Conservation (phyloP, 2,329 filamentous ascomycete genomes). For the Xylaria sp. region DNA sequence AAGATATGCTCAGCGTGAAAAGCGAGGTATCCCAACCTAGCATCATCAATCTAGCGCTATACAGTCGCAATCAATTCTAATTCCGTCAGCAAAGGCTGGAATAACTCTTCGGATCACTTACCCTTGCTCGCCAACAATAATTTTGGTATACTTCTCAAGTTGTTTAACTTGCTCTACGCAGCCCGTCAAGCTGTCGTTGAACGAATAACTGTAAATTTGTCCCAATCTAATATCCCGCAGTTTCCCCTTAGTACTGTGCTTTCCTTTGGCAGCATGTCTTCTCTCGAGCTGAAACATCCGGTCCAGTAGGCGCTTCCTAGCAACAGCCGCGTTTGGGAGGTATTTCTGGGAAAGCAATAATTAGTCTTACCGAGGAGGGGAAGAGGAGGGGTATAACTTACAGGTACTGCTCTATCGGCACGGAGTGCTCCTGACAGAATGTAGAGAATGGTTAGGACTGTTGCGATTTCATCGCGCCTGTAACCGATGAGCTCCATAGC, state of each 20-base stretch:
- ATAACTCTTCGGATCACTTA: neutral
- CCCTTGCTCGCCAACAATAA: slow-evolving; percentile 66
- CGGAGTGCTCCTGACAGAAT: slow-evolving; percentile 66
- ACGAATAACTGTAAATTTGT: slow-evolving; percentile 67
- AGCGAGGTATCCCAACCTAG: neutral
- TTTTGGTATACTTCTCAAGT: slow-evolving; percentile 66
- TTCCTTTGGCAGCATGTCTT: slow-evolving; percentile 47
- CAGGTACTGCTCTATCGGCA: slow-evolving; percentile 60
- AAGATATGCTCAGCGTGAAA: neutral
- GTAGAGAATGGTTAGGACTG: slow-evolving; percentile 67
- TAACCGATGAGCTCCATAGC: slow-evolving; percentile 60
- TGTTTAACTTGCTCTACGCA: slow-evolving; percentile 65
- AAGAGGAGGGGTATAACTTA: slow-evolving; percentile 43
- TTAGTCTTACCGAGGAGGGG: slow-evolving; percentile 9
- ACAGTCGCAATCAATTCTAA: slow-evolving; percentile 51
- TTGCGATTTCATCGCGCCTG: slow-evolving; percentile 66
- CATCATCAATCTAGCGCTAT: neutral
- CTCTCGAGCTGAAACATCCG: slow-evolving; percentile 61
- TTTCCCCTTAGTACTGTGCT: slow-evolving; percentile 42
- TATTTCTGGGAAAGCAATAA: slow-evolving; percentile 54
- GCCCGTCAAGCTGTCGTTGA: slow-evolving; percentile 63
- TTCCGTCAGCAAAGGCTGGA: slow-evolving; percentile 22
- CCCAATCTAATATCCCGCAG: slow-evolving; percentile 60
- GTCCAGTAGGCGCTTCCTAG: slow-evolving; percentile 62
- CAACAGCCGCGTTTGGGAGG: slow-evolving; percentile 64